These are phyloP conservation scores for Pilaira anomala DNA, from an alignment of 192 early-diverging fungal genomes.

Conservation along the genomic window DNA sequence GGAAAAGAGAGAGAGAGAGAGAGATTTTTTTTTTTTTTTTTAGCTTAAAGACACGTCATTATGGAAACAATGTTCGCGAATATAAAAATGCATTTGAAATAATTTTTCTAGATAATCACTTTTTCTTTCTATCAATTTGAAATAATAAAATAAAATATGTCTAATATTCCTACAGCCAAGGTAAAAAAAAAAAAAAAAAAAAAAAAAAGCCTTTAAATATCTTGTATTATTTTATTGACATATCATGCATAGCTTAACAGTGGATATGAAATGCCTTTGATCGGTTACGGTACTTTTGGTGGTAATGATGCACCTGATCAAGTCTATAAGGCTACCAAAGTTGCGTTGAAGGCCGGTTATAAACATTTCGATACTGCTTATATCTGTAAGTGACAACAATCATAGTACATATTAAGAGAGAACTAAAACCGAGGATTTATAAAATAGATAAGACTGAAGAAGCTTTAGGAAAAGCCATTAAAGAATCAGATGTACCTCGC, in stretches of 20 bases:
- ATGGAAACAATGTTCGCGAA: too few relatives aligned
- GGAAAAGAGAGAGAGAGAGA: too few relatives aligned
- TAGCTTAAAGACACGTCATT: too few relatives aligned
- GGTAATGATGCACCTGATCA: slow-evolving; percentile 25
- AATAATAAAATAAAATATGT: neutral
- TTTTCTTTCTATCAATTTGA: neutral
- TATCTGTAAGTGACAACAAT: slow-evolving; percentile 10
- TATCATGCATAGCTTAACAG: slow-evolving; percentile 16
- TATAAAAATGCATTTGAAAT: slow-evolving; percentile 5
- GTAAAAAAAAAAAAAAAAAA: slow-evolving; percentile 3
- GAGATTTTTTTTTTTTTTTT: too few relatives aligned
- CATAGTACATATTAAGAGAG: neutral
- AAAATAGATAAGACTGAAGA: slow-evolving; percentile 19
- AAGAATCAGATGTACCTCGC: slow-evolving; percentile 56
- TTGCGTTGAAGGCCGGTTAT: slow-evolving; percentile 25
- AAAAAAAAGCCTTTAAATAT: too few relatives aligned
- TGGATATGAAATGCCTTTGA: slow-evolving; percentile 30
- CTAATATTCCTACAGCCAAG: slow-evolving; percentile 2
- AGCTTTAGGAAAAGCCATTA: slow-evolving; percentile 58
- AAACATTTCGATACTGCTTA: slow-evolving; percentile 32
- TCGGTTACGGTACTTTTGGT: slow-evolving; percentile 32
- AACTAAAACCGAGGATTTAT: neutral
- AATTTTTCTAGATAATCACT: neutral
- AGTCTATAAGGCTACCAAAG: slow-evolving; percentile 27
- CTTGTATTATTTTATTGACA: neutral